Base-by-base conservation (phyloP, 345 rosid genomes). In the Brassica cretica region DNA sequence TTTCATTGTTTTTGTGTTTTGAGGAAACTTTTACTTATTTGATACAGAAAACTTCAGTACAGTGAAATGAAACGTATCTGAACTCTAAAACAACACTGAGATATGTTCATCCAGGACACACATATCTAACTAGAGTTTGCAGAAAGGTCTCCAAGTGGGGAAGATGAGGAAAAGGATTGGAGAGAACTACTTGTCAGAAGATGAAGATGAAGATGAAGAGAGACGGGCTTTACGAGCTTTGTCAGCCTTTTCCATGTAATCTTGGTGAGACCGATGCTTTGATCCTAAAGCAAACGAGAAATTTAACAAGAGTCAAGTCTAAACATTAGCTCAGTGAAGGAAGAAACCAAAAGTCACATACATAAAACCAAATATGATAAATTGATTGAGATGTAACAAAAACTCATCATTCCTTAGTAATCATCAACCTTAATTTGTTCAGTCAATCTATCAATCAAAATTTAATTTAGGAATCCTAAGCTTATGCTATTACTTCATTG, bases 231-330 rank as follows among this genome's bases (percentile, higher is more conserved):
- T 87, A 49, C 96, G 85, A 65, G 98, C 99, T 82, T 85, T 88
- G 81, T 95, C 99, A 1, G 98, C 98, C 67, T 79, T 93, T 64
- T 95, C 99, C 96, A 95, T 8, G 86, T 95, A 95, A 82, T 95
- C 99, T 89, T 95, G 99, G 77, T 95, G 98, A 0, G 99, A 95
- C 49, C 76, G 87, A 71, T 95, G 99, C 90, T 89, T 90, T 32
- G 98, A 18, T 55, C 96, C 98, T 95, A 68, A 70, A 39, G 74
- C 68, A 16, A 65, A 64, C 64, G 59, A 12, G 41, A 6, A 58
- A 7, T 19, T 35, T 4, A 33, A 9, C 76, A 68, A 25, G n/a
- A 30, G 56, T 25, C 18, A 80, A 8, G 25, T 58, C 16, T 44
- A 55, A 65, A 44, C 24, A 30, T 27, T 15, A 59, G 15, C n/a